Base-by-base conservation (phyloP, 83 land plant species). In the Diphasiastrum complanatum region DNA sequence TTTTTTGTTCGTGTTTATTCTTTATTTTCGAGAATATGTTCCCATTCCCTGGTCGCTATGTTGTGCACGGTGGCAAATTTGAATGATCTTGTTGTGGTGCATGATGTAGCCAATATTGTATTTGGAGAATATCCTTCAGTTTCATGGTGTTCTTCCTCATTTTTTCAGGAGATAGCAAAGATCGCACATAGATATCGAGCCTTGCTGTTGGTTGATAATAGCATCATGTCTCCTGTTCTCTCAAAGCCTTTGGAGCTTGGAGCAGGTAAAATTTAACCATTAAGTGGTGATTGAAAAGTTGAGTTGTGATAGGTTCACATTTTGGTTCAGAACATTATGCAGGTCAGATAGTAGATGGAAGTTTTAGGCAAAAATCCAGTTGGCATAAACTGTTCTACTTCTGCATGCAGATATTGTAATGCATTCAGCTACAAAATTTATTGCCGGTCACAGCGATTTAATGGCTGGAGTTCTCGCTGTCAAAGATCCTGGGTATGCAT, bases 341-440 rank as follows among this genome's bases (percentile, higher is more conserved):
- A 29, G n/a, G 26, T 57, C 11, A 2, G 34, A 32, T 34, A 45
- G n/a, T 33, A 53, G 14, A 12, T 56, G 29, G 22, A n/a, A 4
- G n/a, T 22, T 34, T 33, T 4, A 53, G 43, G n/a, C n/a, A n/a
- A n/a, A 5, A 50, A 48, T 52, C 23, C 34, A 12, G 2, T 36
- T 65, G 62, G 43, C 43, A 8, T 40, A 40, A 8, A 40, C 14
- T 8, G 8, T 8, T 8, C 8, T 8, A 8, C 43, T 49, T 49
- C 20, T 5, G 19, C 8, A 49, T 65, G 33, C 88, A 92, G 98
- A 92, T 70, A 93, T 93, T 61, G 96, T 89, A 34, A 93, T 93
- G 99, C 89, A 89, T 70, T 93, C 99, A 2, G 99, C 92, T 20
- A 93, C 99, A 26, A 93, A 93, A 63, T 93, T 93, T 49, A 89